Base-by-base conservation (phyloP, 1,284 basidiomycete species). In the Fomitopsis betulina region DNA sequence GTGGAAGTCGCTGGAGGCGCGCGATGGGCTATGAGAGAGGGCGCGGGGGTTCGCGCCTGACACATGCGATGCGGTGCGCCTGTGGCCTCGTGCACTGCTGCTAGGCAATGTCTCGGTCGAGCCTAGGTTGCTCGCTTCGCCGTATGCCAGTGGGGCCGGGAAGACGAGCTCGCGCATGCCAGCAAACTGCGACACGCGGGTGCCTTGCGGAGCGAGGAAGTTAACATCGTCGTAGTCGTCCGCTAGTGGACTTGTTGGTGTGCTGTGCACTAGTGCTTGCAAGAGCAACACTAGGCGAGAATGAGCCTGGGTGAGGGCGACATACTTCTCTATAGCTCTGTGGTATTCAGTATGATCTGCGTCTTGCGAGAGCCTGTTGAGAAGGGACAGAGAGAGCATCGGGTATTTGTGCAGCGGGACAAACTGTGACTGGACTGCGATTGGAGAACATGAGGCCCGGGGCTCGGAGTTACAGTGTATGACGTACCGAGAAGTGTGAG, bases 211-310 rank as follows among this genome's bases (percentile, higher is more conserved):
- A 57, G 33, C 63, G 32, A 61, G 61, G 55, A 63, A 43, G 57
- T 60, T 57, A 1, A 59, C 12, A 64, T 67, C 61, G 56, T 75
- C 70, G 5, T 83, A 50, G 27, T 65, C 59, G 15, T 55, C 64
- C 23, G 59, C 59, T 1, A 23, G 76, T 75, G 15, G 79, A 62
- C 1, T 80, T 7, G 74, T 65, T 30, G 70, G 66, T 0, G 79
- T 81, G 60, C 83, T 83, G 67, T 89, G 85, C 0, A 86, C 85
- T 35, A 88, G 73, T 5, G 86, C 82, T 63, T 91, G 89, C 6
- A 91, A 72, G 12, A 89, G 73, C 10, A 91, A 79, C 23, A 90
- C 84, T 63, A 87, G 81, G n/a, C 88, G 83, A 13, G 88, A 87
- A 65, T 91, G 87, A 1, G 83, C 80, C 23, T 78, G 79, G 1